Conservation (phyloP, 306 rosid genomes). For the Sicyos edulis region DNA sequence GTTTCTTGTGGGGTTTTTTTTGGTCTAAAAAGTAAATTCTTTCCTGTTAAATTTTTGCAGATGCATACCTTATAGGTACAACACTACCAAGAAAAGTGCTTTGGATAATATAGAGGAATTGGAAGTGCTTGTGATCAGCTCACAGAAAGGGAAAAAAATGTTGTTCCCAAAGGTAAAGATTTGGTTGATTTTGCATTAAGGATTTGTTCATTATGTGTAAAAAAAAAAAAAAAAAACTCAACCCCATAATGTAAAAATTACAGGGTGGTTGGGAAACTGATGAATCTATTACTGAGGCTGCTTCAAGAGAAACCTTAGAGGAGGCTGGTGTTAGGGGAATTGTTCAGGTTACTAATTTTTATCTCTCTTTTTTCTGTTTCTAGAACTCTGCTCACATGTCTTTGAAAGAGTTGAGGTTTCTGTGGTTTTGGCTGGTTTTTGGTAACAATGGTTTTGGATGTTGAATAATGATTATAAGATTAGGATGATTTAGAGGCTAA, state of each 20-base stretch:
- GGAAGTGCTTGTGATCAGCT: slow-evolving; percentile 79
- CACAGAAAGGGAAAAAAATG: slow-evolving; percentile 83
- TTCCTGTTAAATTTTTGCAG: slow-evolving; percentile 36
- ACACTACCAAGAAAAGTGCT: slow-evolving; percentile 28
- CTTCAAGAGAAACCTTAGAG: slow-evolving; percentile 72
- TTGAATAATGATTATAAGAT: not conserved
- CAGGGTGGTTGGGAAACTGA: slow-evolving; percentile 97
- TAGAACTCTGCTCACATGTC: no score
- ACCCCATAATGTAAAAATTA: not conserved
- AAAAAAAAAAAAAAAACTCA: not conserved
- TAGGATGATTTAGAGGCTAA: not conserved
- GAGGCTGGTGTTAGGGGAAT: slow-evolving; percentile 89
- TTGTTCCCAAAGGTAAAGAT: slow-evolving; percentile 76
- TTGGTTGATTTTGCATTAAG: not conserved
- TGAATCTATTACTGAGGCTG: slow-evolving; percentile 82
- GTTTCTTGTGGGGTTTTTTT: not conserved
- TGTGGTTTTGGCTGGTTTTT: not conserved
- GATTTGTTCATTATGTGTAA: not conserved
- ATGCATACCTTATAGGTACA: slow-evolving; percentile 82
- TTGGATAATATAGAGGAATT: slow-evolving; percentile 38
- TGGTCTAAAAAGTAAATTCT: not conserved
- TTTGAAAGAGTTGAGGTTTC: not conserved
- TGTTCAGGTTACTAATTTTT: slow-evolving; percentile 40
- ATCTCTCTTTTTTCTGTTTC: not conserved
- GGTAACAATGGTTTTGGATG: not conserved